Evolutionary conservation across 148 eudicot genomes (phyloP), one percentile per base, ranked within the genome.

Genomic region (Nyssa sinensis): DNA sequence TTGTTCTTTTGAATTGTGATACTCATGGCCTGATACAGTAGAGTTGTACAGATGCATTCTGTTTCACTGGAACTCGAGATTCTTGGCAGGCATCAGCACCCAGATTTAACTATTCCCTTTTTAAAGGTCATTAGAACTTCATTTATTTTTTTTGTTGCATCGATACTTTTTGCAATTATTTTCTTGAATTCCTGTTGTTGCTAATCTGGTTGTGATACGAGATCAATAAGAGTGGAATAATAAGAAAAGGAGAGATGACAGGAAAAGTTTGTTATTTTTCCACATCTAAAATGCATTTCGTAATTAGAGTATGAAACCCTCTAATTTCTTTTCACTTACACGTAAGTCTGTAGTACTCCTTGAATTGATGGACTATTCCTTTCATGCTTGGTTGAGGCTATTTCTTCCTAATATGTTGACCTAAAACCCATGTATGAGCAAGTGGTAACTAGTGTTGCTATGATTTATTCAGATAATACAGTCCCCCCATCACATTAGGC

Each of bases 81-180:
- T 80, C 93, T 94, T 82, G 93, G 97, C 71, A 87, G 97, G 82
- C 96, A 86, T 81, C 97, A 84, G 19, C 98, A 94, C 64, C 96
- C 97, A 1, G 89, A 92, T 81, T 82, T 94, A 65, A 94, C 96
- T n/a, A 77, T 90, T 66, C 87, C 94, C 29, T 94, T 92, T 83
- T 75, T 94, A 75, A 94, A 90, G 97, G 96, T 91, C 29, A n/a
- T 66, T 71, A 24, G n/a, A 57, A 64, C 0, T 70, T 24, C 7
- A 37, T 62, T 27, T 21, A 2, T 44, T 29, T 10, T 63, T 27
- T 21, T 23, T 12, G 13, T 17, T 14, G 24, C 23, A 19, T 55
- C 59, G 5, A 13, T 55, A 7, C 19, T 53, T 53, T 55, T 1
- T 55, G 25, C 19, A 4, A 55, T 24, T 55, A 53, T 55, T 55